phyloP scores from a whole-genome alignment of 2,329 filamentous ascomycete species.

The Cryphonectria radicalis region DNA sequence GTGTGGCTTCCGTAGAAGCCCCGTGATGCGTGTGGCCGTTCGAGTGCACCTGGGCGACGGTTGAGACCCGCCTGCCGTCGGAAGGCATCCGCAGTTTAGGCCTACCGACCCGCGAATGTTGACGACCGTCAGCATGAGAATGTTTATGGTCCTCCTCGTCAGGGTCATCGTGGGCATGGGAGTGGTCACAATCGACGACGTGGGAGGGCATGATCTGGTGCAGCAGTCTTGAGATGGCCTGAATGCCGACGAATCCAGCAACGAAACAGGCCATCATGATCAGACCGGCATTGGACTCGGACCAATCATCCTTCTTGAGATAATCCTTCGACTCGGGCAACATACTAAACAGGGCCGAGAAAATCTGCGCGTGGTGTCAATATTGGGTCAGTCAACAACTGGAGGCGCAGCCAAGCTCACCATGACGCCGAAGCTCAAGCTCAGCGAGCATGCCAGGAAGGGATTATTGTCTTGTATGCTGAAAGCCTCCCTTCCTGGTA shows the following conservation, averaged over 20 bases:
- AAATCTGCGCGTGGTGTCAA: conserved; percentile 62
- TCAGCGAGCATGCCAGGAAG: conserved; percentile 87
- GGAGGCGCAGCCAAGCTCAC: conserved; percentile 53
- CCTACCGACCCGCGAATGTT: conserved; percentile 25
- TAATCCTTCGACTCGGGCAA: conserved; percentile 84
- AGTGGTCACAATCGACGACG: conserved; percentile 80
- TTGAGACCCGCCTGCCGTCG: conserved; percentile 27
- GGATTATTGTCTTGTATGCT: conserved; percentile 85
- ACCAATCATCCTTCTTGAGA: conserved; percentile 69
- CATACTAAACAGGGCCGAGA: conserved; percentile 92
- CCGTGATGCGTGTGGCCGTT: conserved; percentile 25
- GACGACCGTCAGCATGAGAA: conserved; percentile 31
- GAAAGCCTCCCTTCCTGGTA: conserved; percentile 78
- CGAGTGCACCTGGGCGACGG: conserved; percentile 27
- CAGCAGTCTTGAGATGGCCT: conserved; percentile 71
- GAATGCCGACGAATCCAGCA: conserved; percentile 75
- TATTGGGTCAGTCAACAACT: conserved; percentile 7
- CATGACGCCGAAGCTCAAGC: conserved; percentile 95
- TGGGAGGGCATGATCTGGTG: conserved; percentile 78
- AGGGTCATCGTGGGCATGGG: conserved; percentile 59
- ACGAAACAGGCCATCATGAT: conserved; percentile 72
- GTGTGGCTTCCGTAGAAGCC: conserved; percentile 50
- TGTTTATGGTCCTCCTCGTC: conserved; percentile 36
- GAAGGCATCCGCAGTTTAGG: conserved; percentile 28
- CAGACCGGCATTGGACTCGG: conserved; percentile 69